These are phyloP conservation scores for Xylariaceae sp. DNA, from an alignment of 2,329 filamentous ascomycete genomes.

Conservation along the genomic window DNA sequence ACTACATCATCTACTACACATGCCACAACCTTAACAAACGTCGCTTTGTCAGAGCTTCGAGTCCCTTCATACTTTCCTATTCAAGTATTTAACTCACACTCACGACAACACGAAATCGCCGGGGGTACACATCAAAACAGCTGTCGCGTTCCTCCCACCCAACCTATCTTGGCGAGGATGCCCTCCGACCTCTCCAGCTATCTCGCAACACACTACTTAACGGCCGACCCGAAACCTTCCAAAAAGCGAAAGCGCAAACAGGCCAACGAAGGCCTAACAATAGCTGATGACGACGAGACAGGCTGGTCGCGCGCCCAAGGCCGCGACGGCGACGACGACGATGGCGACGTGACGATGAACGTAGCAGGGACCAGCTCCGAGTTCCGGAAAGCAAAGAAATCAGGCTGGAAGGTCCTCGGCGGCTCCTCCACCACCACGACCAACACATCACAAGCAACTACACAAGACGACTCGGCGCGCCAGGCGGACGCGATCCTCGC, in stretches of 20 bases:
- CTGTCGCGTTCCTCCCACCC: background rate
- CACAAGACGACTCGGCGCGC: conserved; percentile 59
- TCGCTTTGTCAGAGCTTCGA: background rate
- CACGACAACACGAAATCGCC: background rate
- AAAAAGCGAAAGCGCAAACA: conserved; percentile 72
- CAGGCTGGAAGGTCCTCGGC: conserved; percentile 77
- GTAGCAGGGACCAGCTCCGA: conserved; percentile 62
- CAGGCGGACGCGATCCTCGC: conserved; percentile 77
- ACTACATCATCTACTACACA: background rate
- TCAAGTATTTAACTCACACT: background rate
- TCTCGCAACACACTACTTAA: conserved; percentile 88
- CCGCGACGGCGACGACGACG: conserved; percentile 59
- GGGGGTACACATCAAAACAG: background rate
- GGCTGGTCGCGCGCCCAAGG: conserved; percentile 58
- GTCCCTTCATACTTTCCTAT: background rate
- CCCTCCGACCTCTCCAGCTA: conserved; percentile 77
- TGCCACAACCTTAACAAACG: background rate
- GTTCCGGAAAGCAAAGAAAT: conserved; percentile 79
- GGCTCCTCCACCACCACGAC: conserved; percentile 49
- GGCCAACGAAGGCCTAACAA: conserved; percentile 61
- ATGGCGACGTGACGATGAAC: conserved; percentile 54
- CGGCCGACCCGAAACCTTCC: conserved; percentile 60
- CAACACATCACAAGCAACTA: conserved; percentile 48
- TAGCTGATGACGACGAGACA: conserved; percentile 68
- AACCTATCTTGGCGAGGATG: conserved; percentile 47